A percentile compares a stretch with the other conserved stretches of the same genome.
These are phyloP conservation scores for Globisporangium uncinulatum DNA, from an alignment of 352 stramenopile genomes.

Conservation along the genomic window DNA sequence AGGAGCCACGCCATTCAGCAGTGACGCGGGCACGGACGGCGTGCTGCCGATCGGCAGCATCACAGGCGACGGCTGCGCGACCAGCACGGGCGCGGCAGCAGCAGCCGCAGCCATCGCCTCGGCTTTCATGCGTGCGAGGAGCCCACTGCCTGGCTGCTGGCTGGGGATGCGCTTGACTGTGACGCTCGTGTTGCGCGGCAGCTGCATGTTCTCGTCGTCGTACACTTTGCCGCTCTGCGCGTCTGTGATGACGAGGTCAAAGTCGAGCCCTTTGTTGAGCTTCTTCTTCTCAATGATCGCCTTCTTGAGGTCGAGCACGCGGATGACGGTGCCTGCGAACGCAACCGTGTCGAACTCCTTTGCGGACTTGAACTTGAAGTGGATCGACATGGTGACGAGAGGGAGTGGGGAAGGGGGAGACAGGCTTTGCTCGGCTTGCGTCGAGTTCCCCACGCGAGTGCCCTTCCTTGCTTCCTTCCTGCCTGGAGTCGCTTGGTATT, in stretches of 20 bases:
- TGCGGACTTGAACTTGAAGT: slow-evolving; percentile 90
- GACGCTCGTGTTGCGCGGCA: slow-evolving; percentile 89
- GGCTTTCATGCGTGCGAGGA: slow-evolving; percentile 84
- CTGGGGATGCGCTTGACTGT: slow-evolving; percentile 90
- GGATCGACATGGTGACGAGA: slow-evolving; percentile 58
- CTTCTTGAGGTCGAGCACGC: slow-evolving; percentile 89
- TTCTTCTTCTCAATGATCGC: slow-evolving; percentile 93
- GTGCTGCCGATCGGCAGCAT: slow-evolving; percentile 20
- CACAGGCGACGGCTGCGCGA: slow-evolving; percentile 28
- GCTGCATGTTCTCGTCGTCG: slow-evolving; percentile 86
- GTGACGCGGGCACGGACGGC: slow-evolving; percentile 32
- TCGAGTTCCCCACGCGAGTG: too few species aligned
- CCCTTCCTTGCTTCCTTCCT: too few species aligned
- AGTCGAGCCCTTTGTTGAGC: slow-evolving; percentile 88
- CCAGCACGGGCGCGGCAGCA: slow-evolving; percentile 33
- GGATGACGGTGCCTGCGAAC: slow-evolving; percentile 81
- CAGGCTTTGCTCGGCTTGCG: too few species aligned
- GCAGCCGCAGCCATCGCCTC: slow-evolving; percentile 61
- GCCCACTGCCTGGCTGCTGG: slow-evolving; percentile 56
- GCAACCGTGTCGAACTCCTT: slow-evolving; percentile 89
- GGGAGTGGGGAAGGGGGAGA: too few species aligned
- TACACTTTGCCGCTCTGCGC: slow-evolving; percentile 90
- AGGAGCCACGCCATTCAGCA: slow-evolving; percentile 4
- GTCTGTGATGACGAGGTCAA: slow-evolving; percentile 90
- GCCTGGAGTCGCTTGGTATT: too few species aligned